These are phyloP conservation scores for Closterium sp. DNA, from an alignment of 139 green algal genomes.

Conservation along the genomic window DNA sequence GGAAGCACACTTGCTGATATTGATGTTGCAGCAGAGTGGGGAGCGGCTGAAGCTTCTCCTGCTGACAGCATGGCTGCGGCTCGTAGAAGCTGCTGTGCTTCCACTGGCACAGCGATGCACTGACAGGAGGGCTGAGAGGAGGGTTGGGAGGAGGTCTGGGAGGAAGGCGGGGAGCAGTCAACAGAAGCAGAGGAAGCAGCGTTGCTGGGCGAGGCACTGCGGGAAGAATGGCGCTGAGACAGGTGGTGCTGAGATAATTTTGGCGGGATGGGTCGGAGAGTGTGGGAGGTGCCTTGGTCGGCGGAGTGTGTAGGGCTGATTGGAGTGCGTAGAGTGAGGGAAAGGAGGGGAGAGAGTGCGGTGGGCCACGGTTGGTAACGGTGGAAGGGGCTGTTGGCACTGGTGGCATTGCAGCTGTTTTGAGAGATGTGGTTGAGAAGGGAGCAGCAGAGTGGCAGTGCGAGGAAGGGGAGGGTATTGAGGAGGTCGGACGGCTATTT, in stretches of 20 bases:
- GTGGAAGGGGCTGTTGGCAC: background rate
- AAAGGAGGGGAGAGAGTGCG: too few species aligned
- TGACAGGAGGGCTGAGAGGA: background rate
- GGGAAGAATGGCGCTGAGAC: background rate
- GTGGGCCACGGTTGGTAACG: too few species aligned
- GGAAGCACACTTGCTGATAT: background rate
- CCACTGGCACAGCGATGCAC: too few species aligned
- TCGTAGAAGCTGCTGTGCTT: background rate
- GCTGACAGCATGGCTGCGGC: background rate
- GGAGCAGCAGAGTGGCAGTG: background rate
- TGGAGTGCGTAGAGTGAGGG: too few species aligned
- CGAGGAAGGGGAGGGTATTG: background rate
- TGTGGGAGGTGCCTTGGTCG: too few species aligned
- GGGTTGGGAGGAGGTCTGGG: background rate
- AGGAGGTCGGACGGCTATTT: background rate
- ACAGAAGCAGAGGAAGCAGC: background rate
- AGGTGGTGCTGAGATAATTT: too few species aligned
- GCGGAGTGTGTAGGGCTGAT: too few species aligned
- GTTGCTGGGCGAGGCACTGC: background rate
- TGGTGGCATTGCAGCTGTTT: background rate
- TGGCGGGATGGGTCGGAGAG: background rate
- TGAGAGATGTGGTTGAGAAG: background rate
- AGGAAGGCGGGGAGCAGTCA: background rate
- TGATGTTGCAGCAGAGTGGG: background rate
- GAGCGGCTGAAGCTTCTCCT: background rate